A percentile compares a stretch with the other conserved stretches of the same genome.
Conservation (phyloP, 768 basidiomycete genomes). For the Boletellus sp. region DNA sequence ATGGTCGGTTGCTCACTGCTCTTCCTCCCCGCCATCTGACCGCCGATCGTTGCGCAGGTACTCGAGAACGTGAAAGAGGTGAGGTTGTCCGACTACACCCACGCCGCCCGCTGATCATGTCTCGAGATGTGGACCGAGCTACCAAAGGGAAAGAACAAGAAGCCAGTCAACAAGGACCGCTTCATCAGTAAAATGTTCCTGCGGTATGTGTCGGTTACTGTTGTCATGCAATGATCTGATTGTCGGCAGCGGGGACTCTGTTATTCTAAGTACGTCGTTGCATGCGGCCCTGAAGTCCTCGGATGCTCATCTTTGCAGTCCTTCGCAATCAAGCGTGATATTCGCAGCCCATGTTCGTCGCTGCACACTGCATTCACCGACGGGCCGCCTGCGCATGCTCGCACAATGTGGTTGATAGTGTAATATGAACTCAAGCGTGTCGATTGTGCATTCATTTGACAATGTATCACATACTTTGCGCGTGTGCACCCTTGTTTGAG, state of each 20-base stretch:
- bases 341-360: background rate
- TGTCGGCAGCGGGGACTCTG: conserved; percentile 81
- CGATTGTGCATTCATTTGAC: background rate
- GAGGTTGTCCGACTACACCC: conserved; percentile 21
- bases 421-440: background rate
- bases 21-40: conserved; percentile 8
- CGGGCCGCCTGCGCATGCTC: background rate
- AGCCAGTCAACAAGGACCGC: conserved; percentile 97
- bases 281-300: conserved; percentile 10
- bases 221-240: conserved; percentile 10
- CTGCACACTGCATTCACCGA: background rate
- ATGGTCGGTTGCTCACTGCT: conserved; percentile 60
- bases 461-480: conserved; percentile 1
- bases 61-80: conserved; percentile 98
- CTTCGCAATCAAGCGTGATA: conserved; percentile 68
- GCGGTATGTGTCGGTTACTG: conserved; percentile 46
- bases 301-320: conserved; percentile 48
- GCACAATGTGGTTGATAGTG: background rate
- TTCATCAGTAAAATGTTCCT: conserved; percentile 99
- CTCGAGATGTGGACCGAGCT: conserved; percentile 97
- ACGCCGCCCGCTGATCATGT: conserved; percentile 8
- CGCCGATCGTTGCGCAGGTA: conserved; percentile 49
- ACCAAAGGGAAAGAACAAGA: conserved; percentile 98
- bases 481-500: background rate
- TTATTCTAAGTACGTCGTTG: conserved; percentile 80